Conservation (phyloP, 202 grass and related monocot species). For the Sporobolus alterniflorus region DNA sequence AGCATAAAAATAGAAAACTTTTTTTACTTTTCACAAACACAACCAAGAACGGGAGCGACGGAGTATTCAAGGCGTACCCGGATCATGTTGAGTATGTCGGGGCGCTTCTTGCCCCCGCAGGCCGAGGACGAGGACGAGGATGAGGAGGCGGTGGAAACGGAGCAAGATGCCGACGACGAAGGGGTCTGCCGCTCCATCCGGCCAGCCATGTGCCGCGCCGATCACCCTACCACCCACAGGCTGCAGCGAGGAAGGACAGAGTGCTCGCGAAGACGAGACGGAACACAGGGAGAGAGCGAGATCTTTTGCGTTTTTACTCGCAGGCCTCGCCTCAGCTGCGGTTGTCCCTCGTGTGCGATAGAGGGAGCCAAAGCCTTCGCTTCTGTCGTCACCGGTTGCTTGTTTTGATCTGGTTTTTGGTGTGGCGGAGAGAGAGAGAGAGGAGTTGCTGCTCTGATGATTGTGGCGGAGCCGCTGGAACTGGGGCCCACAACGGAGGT, state of each 20-base stretch:
- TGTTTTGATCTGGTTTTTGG: conserved; percentile 43
- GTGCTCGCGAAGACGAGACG: neutral
- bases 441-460: conserved; percentile 28
- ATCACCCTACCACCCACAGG: conserved; percentile 16
- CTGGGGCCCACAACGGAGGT: conserved; percentile 24
- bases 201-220: conserved; percentile 47
- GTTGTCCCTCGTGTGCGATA: conserved; percentile 12
- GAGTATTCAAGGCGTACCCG: conserved; percentile 59
- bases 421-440: conserved; percentile 4
- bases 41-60: neutral
- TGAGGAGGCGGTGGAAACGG: conserved; percentile 36
- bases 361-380: neutral
- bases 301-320: conserved; percentile 39
- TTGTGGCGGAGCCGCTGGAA: conserved; percentile 41
- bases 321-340: neutral
- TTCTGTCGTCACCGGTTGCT: conserved; percentile 19
- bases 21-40: too few species aligned
- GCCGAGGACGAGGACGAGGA: conserved; percentile 30
- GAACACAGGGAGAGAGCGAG: neutral
- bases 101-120: conserved; percentile 51
- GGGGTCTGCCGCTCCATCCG: conserved; percentile 75
- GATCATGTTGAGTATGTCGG: conserved; percentile 81
- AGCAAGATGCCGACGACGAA: conserved; percentile 65
- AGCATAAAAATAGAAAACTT: neutral
- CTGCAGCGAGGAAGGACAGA: neutral